These are phyloP conservation scores for Candida neerlandica DNA, from an alignment of 1,139 yeast genomes.

Conservation along the genomic window DNA sequence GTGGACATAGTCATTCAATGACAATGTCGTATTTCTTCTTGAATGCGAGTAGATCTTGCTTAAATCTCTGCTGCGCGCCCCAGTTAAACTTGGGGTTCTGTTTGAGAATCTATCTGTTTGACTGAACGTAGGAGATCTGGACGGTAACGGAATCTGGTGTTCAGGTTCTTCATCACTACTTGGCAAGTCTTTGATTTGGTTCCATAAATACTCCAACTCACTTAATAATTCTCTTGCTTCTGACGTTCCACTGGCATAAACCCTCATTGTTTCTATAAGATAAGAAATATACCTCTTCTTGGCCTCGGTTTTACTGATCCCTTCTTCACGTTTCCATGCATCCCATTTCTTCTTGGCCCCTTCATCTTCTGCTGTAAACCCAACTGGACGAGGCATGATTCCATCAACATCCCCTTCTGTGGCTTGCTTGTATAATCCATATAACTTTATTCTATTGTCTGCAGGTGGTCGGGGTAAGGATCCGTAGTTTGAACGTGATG, in stretches of 20 bases:
- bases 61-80: conserved; percentile 31
- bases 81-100: conserved; percentile 34
- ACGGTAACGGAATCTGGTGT: conserved; percentile 30
- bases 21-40: conserved; percentile 41
- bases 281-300: conserved; percentile 68
- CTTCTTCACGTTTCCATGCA: conserved; percentile 81
- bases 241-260: conserved; percentile 67
- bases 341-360: conserved; percentile 80
- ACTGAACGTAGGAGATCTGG: conserved; percentile 43
- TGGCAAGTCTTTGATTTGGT: conserved; percentile 63
- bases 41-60: conserved; percentile 51
- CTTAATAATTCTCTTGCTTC: conserved; percentile 68
- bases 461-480: conserved; percentile 81
- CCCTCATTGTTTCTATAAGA: conserved; percentile 72
- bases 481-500: conserved; percentile 69
- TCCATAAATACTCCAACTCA: conserved; percentile 75
- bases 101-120: conserved; percentile 41
- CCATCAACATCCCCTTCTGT: conserved; percentile 83
- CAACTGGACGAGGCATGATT: conserved; percentile 65
- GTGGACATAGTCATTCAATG: conserved; percentile 41
- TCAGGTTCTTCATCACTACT: conserved; percentile 29
- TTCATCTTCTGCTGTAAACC: conserved; percentile 61
- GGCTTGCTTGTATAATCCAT: conserved; percentile 86
- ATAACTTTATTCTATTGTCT: conserved; percentile 65
- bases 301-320: conserved; percentile 71